phyloP scores from a whole-genome alignment of 1,284 basidiomycete species.

The Somion occarium region DNA sequence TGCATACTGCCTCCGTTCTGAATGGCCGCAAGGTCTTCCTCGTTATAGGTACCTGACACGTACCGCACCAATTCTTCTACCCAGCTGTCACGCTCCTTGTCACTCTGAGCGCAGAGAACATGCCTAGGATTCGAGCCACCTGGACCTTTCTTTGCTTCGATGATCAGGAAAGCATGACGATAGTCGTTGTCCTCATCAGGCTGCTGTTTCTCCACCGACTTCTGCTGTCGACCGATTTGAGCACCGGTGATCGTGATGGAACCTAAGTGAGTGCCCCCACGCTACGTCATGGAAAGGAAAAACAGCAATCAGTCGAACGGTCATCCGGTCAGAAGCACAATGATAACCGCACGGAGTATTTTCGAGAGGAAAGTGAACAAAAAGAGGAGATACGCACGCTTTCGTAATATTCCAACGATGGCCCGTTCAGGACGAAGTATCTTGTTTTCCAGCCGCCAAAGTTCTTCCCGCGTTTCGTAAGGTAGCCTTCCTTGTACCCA shows the following conservation, averaged over 20 bases:
- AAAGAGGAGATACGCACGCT: conserved; percentile 54
- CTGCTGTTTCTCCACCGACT: conserved; percentile 38
- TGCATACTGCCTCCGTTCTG: conserved; percentile 8
- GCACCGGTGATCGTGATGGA: conserved; percentile 84
- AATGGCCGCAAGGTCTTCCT: conserved; percentile 37
- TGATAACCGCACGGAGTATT: conserved; percentile 12
- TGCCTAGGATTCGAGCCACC: conserved; percentile 75
- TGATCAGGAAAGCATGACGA: conserved; percentile 94
- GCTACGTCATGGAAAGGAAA: conserved; percentile 41
- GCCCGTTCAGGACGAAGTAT: conserved; percentile 88
- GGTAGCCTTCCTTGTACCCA: conserved; percentile 92
- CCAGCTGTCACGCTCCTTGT: conserved; percentile 90
- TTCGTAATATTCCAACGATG: conserved; percentile 91
- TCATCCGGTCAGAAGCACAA: conserved; percentile 2
- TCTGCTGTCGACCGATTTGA: conserved; percentile 76
- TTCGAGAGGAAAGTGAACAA: conserved; percentile 9
- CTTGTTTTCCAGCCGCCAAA: conserved; percentile 96
- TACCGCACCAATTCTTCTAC: conserved; percentile 90
- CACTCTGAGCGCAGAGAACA: conserved; percentile 94
- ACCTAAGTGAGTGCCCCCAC: conserved; percentile 86
- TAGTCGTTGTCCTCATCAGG: conserved; percentile 88
- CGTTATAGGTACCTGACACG: conserved; percentile 68
- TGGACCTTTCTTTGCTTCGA: conserved; percentile 76
- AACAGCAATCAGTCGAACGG: conserved; percentile 9
- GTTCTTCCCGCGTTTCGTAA: conserved; percentile 95